phyloP scores from a whole-genome alignment of 257 asterid genomes.

The Nicotiana obtusifolia region DNA sequence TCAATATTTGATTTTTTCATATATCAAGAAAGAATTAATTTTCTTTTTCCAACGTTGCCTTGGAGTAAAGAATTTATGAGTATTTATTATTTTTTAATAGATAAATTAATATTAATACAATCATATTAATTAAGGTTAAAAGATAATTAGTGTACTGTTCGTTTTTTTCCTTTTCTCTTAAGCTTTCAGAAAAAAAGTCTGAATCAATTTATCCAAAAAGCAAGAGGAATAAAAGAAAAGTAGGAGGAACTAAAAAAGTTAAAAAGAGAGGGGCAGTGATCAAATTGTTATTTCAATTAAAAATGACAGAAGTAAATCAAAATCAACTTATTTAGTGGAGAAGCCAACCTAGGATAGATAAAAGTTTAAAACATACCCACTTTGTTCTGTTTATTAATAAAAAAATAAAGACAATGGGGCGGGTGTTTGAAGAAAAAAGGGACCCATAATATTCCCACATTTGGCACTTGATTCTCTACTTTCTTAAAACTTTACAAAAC shows the following conservation, averaged over 20 bases:
- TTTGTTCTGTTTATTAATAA: background rate
- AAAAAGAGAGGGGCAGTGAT: background rate
- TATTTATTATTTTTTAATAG: too few species aligned
- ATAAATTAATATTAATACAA: too few species aligned
- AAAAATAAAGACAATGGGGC: background rate
- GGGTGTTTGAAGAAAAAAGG: background rate
- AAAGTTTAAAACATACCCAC: background rate
- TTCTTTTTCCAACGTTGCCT: too few species aligned
- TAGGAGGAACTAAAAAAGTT: background rate
- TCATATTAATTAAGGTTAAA: too few species aligned
- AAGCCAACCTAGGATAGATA: conserved; percentile 3
- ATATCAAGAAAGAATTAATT: too few species aligned
- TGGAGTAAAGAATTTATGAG: too few species aligned
- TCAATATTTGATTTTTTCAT: too few species aligned
- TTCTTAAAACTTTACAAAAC: background rate
- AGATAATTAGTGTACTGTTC: background rate
- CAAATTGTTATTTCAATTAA: background rate
- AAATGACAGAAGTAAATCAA: background rate
- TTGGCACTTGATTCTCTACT: conserved; percentile 1
- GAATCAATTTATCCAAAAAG: background rate
- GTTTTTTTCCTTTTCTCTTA: background rate
- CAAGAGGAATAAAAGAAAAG: background rate
- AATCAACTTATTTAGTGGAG: background rate
- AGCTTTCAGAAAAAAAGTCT: background rate
- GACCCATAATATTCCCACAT: background rate